Evolutionary conservation across 139 green algal species (phyloP), one percentile per base, ranked within the genome.

Genomic region (Coccomyxa sp.): DNA sequence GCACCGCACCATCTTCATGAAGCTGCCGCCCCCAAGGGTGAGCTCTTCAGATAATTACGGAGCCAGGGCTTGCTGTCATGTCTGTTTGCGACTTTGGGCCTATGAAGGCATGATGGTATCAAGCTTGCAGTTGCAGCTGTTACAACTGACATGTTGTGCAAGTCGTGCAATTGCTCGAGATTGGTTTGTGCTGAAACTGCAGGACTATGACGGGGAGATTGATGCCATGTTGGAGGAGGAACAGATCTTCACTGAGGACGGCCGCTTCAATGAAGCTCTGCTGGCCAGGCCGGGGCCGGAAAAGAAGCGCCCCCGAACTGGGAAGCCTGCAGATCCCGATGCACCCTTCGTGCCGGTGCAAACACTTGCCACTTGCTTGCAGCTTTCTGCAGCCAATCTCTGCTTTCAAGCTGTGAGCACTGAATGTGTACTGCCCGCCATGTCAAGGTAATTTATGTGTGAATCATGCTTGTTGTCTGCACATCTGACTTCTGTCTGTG

Each of bases 51-150:
- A 30, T 63, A 76, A 71, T 28, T 74, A 28, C 66, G 79, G 79
- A 58, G 45, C 32, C 57, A 68, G 45, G 57, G 71, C 57, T 58
- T 75, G 51, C 66, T 76, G 1, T 17, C 79, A 28, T 60, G 57
- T 14, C 28, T 74, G 51, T 28, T 76, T 51, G 79, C 63, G 91
- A 90, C 85, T 51, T 51, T 51, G 38, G 38, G 38, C 7, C 3
- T 51, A 51, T 51, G 38, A 7, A 7, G 1, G 63, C 7, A 11
- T 71, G 63, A 71, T 25, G 21, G 63, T 25, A 71, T 71, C 63
- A 71, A 21, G 21, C 7, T 1, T 25, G 63, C 63, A 14, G 21
- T 11, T 21, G 63, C 63, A 71, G 63, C 21, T 71, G 18, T 71
- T 71, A 9, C n/a, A 71, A 71, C 18, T 9, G 4, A 9, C 63